These are phyloP conservation scores for Papiliotrema laurentii DNA, from an alignment of 1,284 basidiomycete genomes.

Conservation along the genomic window DNA sequence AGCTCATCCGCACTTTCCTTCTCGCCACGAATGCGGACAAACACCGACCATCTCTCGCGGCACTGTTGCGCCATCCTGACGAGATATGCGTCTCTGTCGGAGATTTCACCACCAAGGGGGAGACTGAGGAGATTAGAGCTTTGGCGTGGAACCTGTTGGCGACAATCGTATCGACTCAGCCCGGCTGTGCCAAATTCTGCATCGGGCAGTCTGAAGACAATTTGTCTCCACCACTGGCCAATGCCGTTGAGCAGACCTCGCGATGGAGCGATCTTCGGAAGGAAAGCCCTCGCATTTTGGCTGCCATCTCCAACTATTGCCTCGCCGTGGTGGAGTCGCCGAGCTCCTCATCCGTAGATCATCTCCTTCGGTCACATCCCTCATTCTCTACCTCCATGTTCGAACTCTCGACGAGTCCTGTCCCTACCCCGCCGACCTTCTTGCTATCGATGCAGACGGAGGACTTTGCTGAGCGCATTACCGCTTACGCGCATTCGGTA, in stretches of 20 bases:
- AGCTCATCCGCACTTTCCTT: constrained; percentile 32
- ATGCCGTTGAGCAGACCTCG: constrained; percentile 57
- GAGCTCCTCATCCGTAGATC: constrained; percentile 18
- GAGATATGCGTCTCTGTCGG: constrained; percentile 23
- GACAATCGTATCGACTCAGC: constrained; percentile 76
- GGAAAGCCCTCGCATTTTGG: constrained; percentile 67
- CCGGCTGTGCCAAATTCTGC: constrained; percentile 81
- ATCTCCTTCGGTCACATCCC: constrained; percentile 19
- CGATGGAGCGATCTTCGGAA: constrained; percentile 71
- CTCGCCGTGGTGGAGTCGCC: constrained; percentile 55
- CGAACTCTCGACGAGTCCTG: constrained; percentile 28
- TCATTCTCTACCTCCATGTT: constrained; percentile 37
- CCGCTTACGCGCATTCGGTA: constrained; percentile 61
- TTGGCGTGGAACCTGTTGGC: constrained; percentile 80
- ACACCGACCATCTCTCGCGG: constrained; percentile 31
- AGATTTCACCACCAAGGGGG: constrained; percentile 15
- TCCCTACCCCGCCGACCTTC: constrained; percentile 33
- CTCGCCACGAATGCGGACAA: constrained; percentile 21
- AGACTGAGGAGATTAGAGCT: constrained; percentile 54
- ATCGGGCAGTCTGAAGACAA: constrained; percentile 58
- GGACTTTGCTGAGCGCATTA: constrained; percentile 34
- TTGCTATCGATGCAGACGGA: constrained; percentile 31
- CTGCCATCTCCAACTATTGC: constrained; percentile 71
- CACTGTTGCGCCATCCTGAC: constrained; percentile 31
- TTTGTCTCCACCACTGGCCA: constrained; percentile 44